phyloP scores from a whole-genome alignment of 768 basidiomycete genomes.

The Fibroporia radiculosa region DNA sequence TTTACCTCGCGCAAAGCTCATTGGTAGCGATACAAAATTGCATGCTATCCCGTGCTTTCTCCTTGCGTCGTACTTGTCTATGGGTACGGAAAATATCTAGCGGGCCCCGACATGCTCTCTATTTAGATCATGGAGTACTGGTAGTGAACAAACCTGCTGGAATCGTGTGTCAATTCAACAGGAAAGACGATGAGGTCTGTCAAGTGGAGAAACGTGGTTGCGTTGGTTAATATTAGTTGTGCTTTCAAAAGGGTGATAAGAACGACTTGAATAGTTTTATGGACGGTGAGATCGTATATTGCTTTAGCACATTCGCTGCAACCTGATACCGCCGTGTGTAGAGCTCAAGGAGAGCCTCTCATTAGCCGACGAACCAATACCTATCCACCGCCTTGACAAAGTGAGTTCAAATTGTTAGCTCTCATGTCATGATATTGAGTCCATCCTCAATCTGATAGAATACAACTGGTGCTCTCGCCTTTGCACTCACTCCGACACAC shows the following conservation, averaged over 20 bases:
- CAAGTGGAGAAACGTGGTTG: background rate
- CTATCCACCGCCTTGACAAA: constrained; percentile 65
- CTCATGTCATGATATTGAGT: background rate
- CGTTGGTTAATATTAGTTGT: background rate
- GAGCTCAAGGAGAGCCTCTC: constrained; percentile 22
- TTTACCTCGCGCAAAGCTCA: no score
- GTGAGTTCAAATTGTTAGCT: constrained; percentile 23
- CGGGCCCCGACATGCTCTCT: constrained; percentile 23
- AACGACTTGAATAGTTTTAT: background rate
- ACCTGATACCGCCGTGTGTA: background rate
- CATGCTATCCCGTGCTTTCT: background rate
- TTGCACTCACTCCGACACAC: constrained; percentile 36
- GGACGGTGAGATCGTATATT: constrained; percentile 2
- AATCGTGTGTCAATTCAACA: constrained; percentile 43
- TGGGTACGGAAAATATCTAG: background rate
- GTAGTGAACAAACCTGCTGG: constrained; percentile 56
- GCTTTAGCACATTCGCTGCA: no score
- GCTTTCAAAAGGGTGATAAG: background rate
- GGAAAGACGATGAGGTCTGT: constrained; percentile 9
- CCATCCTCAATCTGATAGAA: constrained; percentile 26
- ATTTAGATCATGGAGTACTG: constrained; percentile 45
- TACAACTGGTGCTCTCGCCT: constrained; percentile 56
- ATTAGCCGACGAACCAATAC: constrained; percentile 31
- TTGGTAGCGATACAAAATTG: no score
- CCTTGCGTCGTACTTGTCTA: background rate